Base-by-base conservation (phyloP, 768 basidiomycete genomes). In the Trametes meyenii region DNA sequence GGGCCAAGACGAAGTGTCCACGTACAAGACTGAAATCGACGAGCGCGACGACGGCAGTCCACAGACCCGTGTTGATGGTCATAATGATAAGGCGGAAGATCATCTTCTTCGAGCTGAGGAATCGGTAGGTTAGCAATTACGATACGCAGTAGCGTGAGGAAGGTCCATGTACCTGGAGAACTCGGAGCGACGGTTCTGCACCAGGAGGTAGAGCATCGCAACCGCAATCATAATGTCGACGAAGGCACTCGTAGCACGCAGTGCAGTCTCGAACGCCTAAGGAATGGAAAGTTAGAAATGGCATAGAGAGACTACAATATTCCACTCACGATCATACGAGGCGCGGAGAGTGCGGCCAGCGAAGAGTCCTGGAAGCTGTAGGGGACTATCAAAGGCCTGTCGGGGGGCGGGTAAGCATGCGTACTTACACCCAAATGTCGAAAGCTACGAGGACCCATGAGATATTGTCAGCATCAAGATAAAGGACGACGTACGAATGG, bases 41-140 rank as follows among this genome's bases (percentile, higher is more conserved):
- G 13, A 60, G 57, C 5, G 71, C 71, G 23, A 50, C 65, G 5
- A 69, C 13, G 19, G 70, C 61, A 10, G 70, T 72, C 38, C 69
- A 54, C 44, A 63, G 14, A 42, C 74, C 74, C 5, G 74, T 74
- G 29, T 73, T 71, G 29, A 74, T 58, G 3, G 70, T 72, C 53
- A 74, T 70, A 51, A 43, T 16, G 13, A 52, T 52, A 7, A 60
- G 52, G 3, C 52, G 40, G 2, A 14, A 35, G 17, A 60, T 52
- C 10, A 60, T 42, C 40, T 44, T 42, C 17, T 39, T 19, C 2
- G 58, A 45, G 17, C 58, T 60, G n/a, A 7, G 21, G 2, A 38
- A 17, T 21, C 19, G 5, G 16, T 13, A 3, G 13, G 16, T 11
- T 5, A 11, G n/a, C 33, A 36, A 33, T 29, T 33, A 3, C 29